Conservation (phyloP, 768 basidiomycete genomes). For the Amanita subjunquillea region DNA sequence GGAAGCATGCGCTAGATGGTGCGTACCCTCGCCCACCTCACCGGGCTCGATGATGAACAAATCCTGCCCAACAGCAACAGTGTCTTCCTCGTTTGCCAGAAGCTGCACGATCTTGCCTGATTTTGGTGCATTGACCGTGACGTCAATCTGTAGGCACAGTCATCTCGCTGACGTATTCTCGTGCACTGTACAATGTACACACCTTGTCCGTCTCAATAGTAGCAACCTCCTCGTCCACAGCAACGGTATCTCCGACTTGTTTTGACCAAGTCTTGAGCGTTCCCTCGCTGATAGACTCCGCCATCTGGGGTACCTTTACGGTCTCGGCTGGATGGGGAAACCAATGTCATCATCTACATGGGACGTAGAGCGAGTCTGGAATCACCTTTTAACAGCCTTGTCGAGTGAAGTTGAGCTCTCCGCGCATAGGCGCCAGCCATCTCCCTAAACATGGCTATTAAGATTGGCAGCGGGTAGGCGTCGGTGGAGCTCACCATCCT, state of each 20-base stretch:
- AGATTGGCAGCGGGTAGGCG: slow-evolving; percentile 5
- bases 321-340: slow-evolving; percentile 49
- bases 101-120: slow-evolving; percentile 83
- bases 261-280: slow-evolving; percentile 93
- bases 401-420: slow-evolving; percentile 59
- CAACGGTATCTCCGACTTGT: slow-evolving; percentile 84
- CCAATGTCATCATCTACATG: background rate
- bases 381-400: slow-evolving; percentile 60
- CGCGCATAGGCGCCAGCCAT: slow-evolving; percentile 33
- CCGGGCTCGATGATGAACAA: slow-evolving; percentile 87
- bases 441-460: slow-evolving; percentile 24
- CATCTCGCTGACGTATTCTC: slow-evolving; percentile 4
- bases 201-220: slow-evolving; percentile 99
- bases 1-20: background rate
- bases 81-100: slow-evolving; percentile 86
- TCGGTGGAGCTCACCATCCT: slow-evolving; percentile 32
- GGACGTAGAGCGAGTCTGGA: slow-evolving; percentile 2
- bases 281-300: slow-evolving; percentile 96
- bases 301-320: slow-evolving; percentile 95
- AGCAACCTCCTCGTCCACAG: slow-evolving; percentile 91
- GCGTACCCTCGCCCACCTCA: slow-evolving; percentile 41
- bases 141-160: slow-evolving; percentile 65
- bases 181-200: slow-evolving; percentile 9
- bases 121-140: slow-evolving; percentile 88
- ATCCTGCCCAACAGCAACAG: slow-evolving; percentile 91